A percentile compares a stretch with the other conserved stretches of the same genome.
These are phyloP conservation scores for Austroboletus eburneus DNA, from an alignment of 768 basidiomycete species.

Conservation along the genomic window DNA sequence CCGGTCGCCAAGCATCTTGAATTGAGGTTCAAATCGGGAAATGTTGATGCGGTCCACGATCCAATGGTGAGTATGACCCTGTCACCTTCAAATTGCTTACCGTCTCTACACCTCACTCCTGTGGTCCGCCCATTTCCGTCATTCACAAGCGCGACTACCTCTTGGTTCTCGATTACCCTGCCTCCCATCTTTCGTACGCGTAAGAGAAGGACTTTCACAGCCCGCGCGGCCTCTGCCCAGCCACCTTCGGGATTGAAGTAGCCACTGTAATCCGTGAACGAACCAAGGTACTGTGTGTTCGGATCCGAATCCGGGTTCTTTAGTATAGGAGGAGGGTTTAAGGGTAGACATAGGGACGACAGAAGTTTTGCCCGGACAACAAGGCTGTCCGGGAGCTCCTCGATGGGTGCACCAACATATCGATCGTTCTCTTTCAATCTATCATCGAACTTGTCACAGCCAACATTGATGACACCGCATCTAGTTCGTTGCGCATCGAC, in stretches of 20 bases:
- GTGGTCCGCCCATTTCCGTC: constrained; percentile 36
- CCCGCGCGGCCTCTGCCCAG: constrained; percentile 79
- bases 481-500: constrained; percentile 5
- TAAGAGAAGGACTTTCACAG: constrained; percentile 49
- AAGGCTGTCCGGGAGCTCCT: constrained; percentile 17
- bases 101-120: constrained; percentile 64
- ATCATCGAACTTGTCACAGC: constrained; percentile 40
- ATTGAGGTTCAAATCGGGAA: constrained; percentile 54
- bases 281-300: constrained; percentile 10
- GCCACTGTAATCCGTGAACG: constrained; percentile 35
- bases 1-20: constrained; percentile 71
- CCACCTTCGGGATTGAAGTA: constrained; percentile 78
- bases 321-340: background rate
- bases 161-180: constrained; percentile 51
- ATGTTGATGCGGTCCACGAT: constrained; percentile 81
- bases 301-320: background rate
- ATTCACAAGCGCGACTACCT: constrained; percentile 48
- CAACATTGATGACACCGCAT: constrained; percentile 26
- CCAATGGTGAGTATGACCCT: constrained; percentile 70
- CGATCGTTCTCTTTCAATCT: constrained; percentile 62
- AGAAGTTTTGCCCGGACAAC: constrained; percentile 18
- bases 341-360: constrained; percentile 4
- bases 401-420: constrained; percentile 49
- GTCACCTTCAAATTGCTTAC: constrained; percentile 50
- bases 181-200: constrained; percentile 60